phyloP scores from a whole-genome alignment of 768 basidiomycete species.

The Austroboletus eburneus region DNA sequence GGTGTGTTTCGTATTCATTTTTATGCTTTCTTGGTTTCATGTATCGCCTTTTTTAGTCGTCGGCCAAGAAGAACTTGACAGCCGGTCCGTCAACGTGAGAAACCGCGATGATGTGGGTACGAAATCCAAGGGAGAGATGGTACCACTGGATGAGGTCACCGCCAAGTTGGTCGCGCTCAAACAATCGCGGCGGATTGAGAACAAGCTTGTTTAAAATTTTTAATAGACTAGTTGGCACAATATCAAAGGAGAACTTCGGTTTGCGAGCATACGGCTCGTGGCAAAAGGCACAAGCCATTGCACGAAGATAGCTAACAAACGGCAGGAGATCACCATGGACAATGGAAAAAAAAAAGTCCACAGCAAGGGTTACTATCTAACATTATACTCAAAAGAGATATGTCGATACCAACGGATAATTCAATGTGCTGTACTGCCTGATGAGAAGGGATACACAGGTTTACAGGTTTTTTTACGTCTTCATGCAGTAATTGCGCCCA shows the following conservation, averaged over 20 bases:
- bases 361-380: too few relatives aligned
- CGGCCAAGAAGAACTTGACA: slow-evolving; percentile 86
- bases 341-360: not conserved
- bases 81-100: slow-evolving; percentile 87
- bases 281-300: too few relatives aligned
- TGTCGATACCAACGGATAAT: too few relatives aligned
- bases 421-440: too few relatives aligned
- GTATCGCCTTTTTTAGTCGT: slow-evolving; percentile 74
- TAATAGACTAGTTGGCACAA: slow-evolving; percentile 10
- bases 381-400: too few relatives aligned
- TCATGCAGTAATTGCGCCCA: slow-evolving; percentile 30
- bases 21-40: not conserved
- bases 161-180: slow-evolving; percentile 73
- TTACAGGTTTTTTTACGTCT: not conserved
- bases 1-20: slow-evolving; percentile 46
- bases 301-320: not conserved
- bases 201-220: slow-evolving; percentile 40
- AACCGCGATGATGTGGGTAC: slow-evolving; percentile 92
- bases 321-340: too few relatives aligned
- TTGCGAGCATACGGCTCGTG: too few relatives aligned
- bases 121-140: slow-evolving; percentile 75
- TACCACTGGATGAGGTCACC: slow-evolving; percentile 66
- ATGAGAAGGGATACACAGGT: too few relatives aligned
- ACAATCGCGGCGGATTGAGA: slow-evolving; percentile 47
- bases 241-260: not conserved